Evolutionary conservation across 2,329 filamentous ascomycete species (phyloP), one percentile per base, ranked within the genome.

Genomic region (Fusarium goolgardi): DNA sequence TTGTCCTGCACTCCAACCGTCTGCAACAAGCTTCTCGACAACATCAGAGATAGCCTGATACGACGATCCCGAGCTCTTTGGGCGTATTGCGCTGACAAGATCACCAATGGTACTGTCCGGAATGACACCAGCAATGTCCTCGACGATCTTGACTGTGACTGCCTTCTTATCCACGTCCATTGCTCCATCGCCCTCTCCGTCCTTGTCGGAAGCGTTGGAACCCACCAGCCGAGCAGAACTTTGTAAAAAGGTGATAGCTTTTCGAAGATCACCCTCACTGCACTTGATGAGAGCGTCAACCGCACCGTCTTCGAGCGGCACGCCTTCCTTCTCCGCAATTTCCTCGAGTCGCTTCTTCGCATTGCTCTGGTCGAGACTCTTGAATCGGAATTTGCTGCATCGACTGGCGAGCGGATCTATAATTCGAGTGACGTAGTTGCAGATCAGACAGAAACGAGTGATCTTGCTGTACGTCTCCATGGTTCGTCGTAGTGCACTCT

Each of bases 401-500:
- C 96, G 87, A 78, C 90, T 94, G 2, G 96, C 96, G 23, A 99
- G 82, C 9, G 96, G 96, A 77, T 99, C 96, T 75, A 99, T 99
- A 77, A 99, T 99, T 61, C 96, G 86, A 5, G 96, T 98, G 45
- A 99, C 96, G 75, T 99, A 99, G 81, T 99, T 99, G 82, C 96
- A 99, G 60, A 98, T 95, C 41, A 99, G 84, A 77, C 96, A 98
- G 80, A 99, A 99, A 16, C 96, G 87, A 3, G 96, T 99, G 80
- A 98, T 97, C 75, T 94, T 94, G 78, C 88, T 92, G 80, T 98
- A 98, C 45, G 94, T 97, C 82, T 99, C 96, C 96, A 99, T 99
- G 3, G 96, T 99, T 55, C 96, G 87, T 69, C 96, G 87, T 59
- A 99, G 84, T 7, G 96, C 96, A 63, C 90, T 92, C 82, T 99